phyloP scores from a whole-genome alignment of 768 basidiomycete genomes.

The Amanita polypyramis region DNA sequence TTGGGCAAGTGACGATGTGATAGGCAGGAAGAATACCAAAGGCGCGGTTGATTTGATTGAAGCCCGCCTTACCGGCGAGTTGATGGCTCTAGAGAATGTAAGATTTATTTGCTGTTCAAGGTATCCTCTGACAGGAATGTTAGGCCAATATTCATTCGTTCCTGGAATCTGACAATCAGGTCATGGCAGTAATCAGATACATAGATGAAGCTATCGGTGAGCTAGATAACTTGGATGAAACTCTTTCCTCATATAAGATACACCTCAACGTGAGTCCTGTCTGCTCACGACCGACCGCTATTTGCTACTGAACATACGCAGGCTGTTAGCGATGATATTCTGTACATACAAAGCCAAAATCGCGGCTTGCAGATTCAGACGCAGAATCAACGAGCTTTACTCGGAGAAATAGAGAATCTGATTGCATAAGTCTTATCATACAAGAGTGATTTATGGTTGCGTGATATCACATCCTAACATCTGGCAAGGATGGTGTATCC shows the following conservation, averaged over 20 bases:
- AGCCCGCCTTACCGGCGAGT: conserved; percentile 77
- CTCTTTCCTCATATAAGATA: conserved; percentile 90
- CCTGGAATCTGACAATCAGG: conserved; percentile 89
- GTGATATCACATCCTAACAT: neutral
- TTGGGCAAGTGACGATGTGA: conserved; percentile 80
- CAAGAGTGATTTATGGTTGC: neutral
- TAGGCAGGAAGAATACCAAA: conserved; percentile 50
- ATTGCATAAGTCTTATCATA: conserved; percentile 38
- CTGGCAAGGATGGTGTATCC: too few relatives aligned
- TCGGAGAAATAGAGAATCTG: conserved; percentile 80
- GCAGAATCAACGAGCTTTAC: conserved; percentile 82
- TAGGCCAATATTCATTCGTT: conserved; percentile 98
- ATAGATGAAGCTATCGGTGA: conserved; percentile 86
- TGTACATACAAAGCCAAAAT: conserved; percentile 92
- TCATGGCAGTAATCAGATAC: conserved; percentile 73
- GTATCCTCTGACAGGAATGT: conserved; percentile 6
- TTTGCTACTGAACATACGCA: conserved; percentile 19
- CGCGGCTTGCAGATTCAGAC: conserved; percentile 95
- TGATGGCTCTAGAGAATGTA: conserved; percentile 91
- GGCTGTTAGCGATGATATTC: conserved; percentile 94
- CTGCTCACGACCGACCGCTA: neutral
- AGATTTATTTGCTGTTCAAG: neutral
- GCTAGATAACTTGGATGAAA: conserved; percentile 81
- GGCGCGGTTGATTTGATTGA: conserved; percentile 90
- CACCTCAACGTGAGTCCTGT: conserved; percentile 72